Evolutionary conservation across 768 basidiomycete species (phyloP), one percentile per base, ranked within the genome.

Genomic region (Tylopilus sp.): DNA sequence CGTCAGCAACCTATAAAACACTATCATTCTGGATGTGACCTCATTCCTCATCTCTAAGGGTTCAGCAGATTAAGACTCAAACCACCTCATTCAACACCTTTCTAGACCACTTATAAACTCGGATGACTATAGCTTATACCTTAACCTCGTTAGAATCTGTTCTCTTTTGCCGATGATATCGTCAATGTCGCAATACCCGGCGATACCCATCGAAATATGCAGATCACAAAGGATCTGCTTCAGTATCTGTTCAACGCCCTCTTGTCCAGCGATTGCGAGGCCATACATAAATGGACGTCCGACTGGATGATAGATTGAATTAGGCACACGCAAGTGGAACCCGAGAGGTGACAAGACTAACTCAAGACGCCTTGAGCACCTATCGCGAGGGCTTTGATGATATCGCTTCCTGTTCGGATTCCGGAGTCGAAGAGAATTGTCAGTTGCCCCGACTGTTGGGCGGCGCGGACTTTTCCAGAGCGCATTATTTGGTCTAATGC

Each of bases 381-480:
- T 0, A 95, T 75, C 2, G 91, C 91, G 28, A 94, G 70, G 0
- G 92, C 92, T 67, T 90, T 89, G 69, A 91, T 77, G 44, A 93
- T 81, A 56, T 96, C 92, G 41, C 83, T 80, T 10, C 89, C 92
- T 0, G 85, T 89, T 41, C 92, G 82, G 54, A 94, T 85, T 9
- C 92, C 91, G 45, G 84, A 92, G 43, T 71, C 68, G 45, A 69
- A 92, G 2, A 95, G 72, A 13, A 94, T 70, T 1, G 87, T 85
- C 42, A 92, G 68, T 48, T 81, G 79, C 2, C 87, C 87, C 13
- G 76, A 68, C 6, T 62, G 62, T 63, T 89, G 87, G 0, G 87
- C 86, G 1, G 69, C 75, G 41, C 71, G 73, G 56, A 90, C 72
- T 53, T 76, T 79, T 22, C 71, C 67, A 2, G 88, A 91, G 50